Base-by-base conservation (phyloP, 2,329 filamentous ascomycete species). In the Ophiostoma australiae region DNA sequence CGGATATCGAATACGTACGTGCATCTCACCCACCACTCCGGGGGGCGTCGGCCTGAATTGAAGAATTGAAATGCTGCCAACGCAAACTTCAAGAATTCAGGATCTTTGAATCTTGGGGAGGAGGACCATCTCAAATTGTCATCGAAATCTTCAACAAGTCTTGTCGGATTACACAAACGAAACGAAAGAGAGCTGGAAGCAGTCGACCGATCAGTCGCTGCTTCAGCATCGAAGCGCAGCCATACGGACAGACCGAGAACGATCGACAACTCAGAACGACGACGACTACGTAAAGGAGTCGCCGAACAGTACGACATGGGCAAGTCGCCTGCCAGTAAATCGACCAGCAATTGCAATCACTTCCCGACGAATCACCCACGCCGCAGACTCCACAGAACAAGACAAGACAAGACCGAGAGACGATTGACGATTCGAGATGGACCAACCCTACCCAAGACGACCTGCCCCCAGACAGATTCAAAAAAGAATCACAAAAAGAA, bases 1-100 rank as follows among this genome's bases (percentile, higher is more conserved):
- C 91, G 87, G 91, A 93, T 67, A 69, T 66, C 86, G 79, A 78
- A 77, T 78, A 78, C 75, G 75, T 76, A 76, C 67, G 74, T 79
- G 71, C 37, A 35, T 33, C 15, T 37, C 35, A 41, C 39, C 20
- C 10, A n/a, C 33, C 61, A 17, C 8, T 35, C 55, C 55, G 61
- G 31, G 61, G 39, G 39, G 39, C 61, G 61, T 65, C 61, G 61
- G 37, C 31, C 10, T 65, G 61, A 35, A 33, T 63, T 37, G 17
- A 35, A 10, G 61, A 35, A 33, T 35, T 37, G 17, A 35, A n/a
- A 37, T 35, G 61, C 31, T 35, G 33, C 52, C 52, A 58, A 4
- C 23, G 52, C 52, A 58, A 31, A 13, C 39, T 41, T 41, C 13
- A 65, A 39, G 33, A 10, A 39, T 48, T 48, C 20, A 48, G 44